phyloP scores from a whole-genome alignment of 2,329 filamentous ascomycete genomes.

The Emergomyces pasteurianus region DNA sequence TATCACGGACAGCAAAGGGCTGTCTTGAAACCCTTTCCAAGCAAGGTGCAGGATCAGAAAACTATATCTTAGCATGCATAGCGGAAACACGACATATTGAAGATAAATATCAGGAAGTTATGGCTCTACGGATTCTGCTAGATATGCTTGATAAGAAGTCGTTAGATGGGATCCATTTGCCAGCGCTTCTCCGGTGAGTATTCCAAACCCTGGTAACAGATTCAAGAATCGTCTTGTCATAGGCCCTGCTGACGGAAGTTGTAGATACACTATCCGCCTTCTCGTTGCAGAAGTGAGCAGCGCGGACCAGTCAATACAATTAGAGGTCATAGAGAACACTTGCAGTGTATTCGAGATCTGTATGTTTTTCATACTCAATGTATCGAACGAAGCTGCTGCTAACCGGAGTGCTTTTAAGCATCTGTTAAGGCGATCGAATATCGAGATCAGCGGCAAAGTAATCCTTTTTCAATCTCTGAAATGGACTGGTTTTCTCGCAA shows the following conservation, averaged over 20 bases:
- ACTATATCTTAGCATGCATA: constrained; percentile 67
- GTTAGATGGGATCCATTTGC: constrained; percentile 44
- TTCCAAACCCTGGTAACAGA: not conserved
- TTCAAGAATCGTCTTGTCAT: not conserved
- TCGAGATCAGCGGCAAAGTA: constrained; percentile 32
- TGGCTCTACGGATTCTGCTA: constrained; percentile 49
- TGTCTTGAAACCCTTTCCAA: constrained; percentile 52
- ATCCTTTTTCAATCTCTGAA: constrained; percentile 50
- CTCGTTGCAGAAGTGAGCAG: constrained; percentile 33
- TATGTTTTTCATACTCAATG: constrained; percentile 13
- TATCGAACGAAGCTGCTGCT: not conserved
- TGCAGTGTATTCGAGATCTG: constrained; percentile 44
- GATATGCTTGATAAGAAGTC: constrained; percentile 41
- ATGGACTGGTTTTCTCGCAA: constrained; percentile 77
- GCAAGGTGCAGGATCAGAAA: constrained; percentile 41
- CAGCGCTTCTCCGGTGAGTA: constrained; percentile 51
- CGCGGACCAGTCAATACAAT: constrained; percentile 15
- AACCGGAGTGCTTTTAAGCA: constrained; percentile 16
- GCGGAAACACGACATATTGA: constrained; percentile 59
- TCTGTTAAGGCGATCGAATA: constrained; percentile 34
- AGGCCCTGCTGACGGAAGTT: not conserved
- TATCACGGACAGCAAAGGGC: constrained; percentile 38
- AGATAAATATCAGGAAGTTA: constrained; percentile 48
- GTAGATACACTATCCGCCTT: constrained; percentile 34
- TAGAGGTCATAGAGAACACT: constrained; percentile 34